phyloP scores from a whole-genome alignment of 2,329 filamentous ascomycete genomes.

The Fonsecaea multimorphosa region DNA sequence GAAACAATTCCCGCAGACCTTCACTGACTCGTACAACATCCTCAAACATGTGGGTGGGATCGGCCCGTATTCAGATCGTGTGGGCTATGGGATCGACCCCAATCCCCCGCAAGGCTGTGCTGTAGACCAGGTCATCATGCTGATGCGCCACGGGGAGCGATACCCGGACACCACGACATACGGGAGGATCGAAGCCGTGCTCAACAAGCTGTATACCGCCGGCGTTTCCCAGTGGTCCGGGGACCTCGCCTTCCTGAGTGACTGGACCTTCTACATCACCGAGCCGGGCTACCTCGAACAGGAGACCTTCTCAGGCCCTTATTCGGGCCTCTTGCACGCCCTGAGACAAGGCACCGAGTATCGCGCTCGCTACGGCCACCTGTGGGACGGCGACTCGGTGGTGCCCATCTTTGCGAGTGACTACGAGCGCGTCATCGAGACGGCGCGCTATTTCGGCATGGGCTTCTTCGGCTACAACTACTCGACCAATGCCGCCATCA shows the following conservation, averaged over 20 bases:
- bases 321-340: conserved; percentile 16
- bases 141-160: conserved; percentile 77
- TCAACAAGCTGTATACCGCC: conserved; percentile 94
- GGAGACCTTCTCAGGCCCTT: conserved; percentile 18
- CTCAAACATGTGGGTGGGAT: conserved; percentile 82
- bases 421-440: conserved; percentile 22
- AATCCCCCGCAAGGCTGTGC: conserved; percentile 86
- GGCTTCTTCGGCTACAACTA: conserved; percentile 26
- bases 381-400: conserved; percentile 15
- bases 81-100: conserved; percentile 66
- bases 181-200: conserved; percentile 83
- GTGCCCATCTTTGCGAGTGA: conserved; percentile 19
- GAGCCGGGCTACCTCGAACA: conserved; percentile 14
- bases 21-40: conserved; percentile 23
- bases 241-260: conserved; percentile 17
- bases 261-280: conserved; percentile 14
- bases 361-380: conserved; percentile 13
- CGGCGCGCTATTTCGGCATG: conserved; percentile 21
- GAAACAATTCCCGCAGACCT: conserved; percentile 21
- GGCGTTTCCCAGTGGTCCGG: conserved; percentile 58
- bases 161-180: conserved; percentile 96
- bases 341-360: conserved; percentile 17
- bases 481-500: conserved; percentile 23
- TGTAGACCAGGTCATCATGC: conserved; percentile 23
- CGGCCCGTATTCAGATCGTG: conserved; percentile 82